Percentiles rank a stretch among this genome's conserved stretches.
These are phyloP conservation scores for Gossypium longicalyx DNA, from an alignment of 345 rosid genomes.

Conservation along the genomic window DNA sequence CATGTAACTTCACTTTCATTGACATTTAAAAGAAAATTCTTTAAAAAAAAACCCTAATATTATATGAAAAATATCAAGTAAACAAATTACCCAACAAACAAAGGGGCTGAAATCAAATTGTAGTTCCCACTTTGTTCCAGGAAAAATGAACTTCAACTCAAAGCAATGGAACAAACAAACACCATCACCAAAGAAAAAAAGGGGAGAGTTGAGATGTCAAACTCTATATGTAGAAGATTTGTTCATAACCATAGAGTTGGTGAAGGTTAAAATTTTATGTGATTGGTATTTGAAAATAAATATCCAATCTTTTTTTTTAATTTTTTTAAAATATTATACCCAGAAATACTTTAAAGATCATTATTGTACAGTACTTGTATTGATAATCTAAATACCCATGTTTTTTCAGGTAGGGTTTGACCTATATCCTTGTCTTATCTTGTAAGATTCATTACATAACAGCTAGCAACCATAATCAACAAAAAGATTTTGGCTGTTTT, in stretches of 20 bases:
- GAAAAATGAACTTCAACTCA: conserved; percentile 13
- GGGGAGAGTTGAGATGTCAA: conserved; percentile 24
- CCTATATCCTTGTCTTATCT: conserved; percentile 5
- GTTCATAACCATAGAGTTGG: background rate
- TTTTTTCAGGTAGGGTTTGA: background rate
- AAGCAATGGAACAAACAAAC: conserved; percentile 16
- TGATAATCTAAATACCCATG: no score
- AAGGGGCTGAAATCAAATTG: background rate
- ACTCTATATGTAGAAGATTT: background rate
- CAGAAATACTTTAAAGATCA: no score
- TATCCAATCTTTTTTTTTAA: no score
- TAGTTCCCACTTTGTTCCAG: background rate
- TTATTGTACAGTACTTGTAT: no score
- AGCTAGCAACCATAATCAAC: background rate
- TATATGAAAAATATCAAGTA: no score
- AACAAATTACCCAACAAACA: background rate
- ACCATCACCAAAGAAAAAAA: conserved; percentile 7
- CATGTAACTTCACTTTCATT: no score
- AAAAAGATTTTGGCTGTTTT: background rate
- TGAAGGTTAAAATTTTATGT: background rate
- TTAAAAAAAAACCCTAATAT: no score
- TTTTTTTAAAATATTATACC: no score
- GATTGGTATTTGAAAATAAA: no score
- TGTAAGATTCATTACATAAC: conserved; percentile 13
- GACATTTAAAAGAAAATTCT: no score